Percentiles rank a stretch among this genome's conserved stretches.
phyloP scores from a whole-genome alignment of 129 eudicot genomes.

The Chrysanthemum seticuspe region DNA sequence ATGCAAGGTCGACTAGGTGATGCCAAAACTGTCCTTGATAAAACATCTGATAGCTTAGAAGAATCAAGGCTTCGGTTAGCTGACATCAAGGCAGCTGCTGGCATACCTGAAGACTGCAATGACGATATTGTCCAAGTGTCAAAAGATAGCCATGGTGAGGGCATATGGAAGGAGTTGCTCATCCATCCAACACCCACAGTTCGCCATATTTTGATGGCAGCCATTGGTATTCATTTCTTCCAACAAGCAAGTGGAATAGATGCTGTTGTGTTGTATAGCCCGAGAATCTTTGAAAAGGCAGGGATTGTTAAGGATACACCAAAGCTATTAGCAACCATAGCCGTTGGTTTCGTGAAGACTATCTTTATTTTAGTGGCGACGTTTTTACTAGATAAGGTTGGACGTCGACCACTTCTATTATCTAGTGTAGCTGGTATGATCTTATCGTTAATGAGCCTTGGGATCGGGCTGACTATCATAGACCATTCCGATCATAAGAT shows the following conservation, averaged over 20 bases:
- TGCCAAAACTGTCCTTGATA: constrained; percentile 56
- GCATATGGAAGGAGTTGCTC: constrained; percentile 61
- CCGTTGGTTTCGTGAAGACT: constrained; percentile 58
- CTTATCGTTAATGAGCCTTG: constrained; percentile 30
- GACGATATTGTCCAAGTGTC: constrained; percentile 50
- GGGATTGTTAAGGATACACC: constrained; percentile 42
- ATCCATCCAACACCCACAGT: constrained; percentile 61
- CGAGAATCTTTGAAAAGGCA: constrained; percentile 47
- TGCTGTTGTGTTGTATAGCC: constrained; percentile 58
- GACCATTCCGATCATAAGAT: constrained; percentile 28
- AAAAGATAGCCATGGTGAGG: constrained; percentile 32
- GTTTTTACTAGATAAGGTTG: constrained; percentile 45
- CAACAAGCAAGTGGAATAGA: constrained; percentile 70
- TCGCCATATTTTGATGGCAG: constrained; percentile 50
- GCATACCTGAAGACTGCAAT: constrained; percentile 50
- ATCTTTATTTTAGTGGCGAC: constrained; percentile 52
- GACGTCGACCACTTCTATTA: constrained; percentile 51
- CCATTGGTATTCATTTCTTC: constrained; percentile 56
- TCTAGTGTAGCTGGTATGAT: constrained; percentile 49
- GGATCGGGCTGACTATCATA: constrained; percentile 28
- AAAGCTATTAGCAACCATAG: constrained; percentile 54
- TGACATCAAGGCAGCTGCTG: constrained; percentile 64
- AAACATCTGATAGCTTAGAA: constrained; percentile 48
- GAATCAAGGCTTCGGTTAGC: constrained; percentile 46
- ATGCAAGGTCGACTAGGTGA: constrained; percentile 62